phyloP scores from a whole-genome alignment of 345 rosid genomes.

The Citrus mangshanensis region DNA sequence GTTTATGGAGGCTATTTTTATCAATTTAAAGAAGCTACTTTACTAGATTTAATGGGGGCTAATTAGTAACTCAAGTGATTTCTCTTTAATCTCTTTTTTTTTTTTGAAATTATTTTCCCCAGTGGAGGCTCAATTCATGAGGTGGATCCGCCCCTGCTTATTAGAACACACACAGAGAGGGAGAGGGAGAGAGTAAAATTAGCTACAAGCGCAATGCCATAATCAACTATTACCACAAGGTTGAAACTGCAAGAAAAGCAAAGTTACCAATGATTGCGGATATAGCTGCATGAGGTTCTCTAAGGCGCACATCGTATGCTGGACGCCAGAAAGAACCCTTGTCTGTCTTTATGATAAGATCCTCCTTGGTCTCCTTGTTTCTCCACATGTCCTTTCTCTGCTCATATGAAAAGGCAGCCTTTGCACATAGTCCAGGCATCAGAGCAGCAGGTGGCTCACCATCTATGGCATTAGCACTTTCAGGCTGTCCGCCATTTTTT shows the following conservation, averaged over 20 bases:
- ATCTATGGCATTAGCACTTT: slow-evolving; percentile 30
- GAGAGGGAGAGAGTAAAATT: neutral
- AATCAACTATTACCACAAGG: neutral
- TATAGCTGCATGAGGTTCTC: slow-evolving; percentile 71
- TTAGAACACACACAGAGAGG: neutral
- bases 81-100: too few species aligned
- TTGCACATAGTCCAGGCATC: slow-evolving; percentile 74
- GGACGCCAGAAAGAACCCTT: slow-evolving; percentile 35
- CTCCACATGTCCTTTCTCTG: slow-evolving; percentile 71
- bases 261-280: slow-evolving; percentile 69
- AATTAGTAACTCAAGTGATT: too few species aligned
- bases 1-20: too few species aligned
- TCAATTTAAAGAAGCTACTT: too few species aligned
- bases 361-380: slow-evolving; percentile 37
- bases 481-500: slow-evolving; percentile 58
- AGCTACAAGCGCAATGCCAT: neutral
- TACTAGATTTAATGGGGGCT: too few species aligned
- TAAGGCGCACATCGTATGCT: slow-evolving; percentile 60
- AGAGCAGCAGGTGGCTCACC: slow-evolving; percentile 56
- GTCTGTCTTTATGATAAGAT: slow-evolving; percentile 34
- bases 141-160: too few species aligned
- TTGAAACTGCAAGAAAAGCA: neutral
- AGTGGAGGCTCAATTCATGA: too few species aligned
- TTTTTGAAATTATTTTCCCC: too few species aligned
- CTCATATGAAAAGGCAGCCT: slow-evolving; percentile 76